Percentiles rank a stretch among this genome's conserved stretches.
Evolutionary conservation across 2,329 filamentous ascomycete species (phyloP).

Genomic region (Albophoma yamanashiensis): DNA sequence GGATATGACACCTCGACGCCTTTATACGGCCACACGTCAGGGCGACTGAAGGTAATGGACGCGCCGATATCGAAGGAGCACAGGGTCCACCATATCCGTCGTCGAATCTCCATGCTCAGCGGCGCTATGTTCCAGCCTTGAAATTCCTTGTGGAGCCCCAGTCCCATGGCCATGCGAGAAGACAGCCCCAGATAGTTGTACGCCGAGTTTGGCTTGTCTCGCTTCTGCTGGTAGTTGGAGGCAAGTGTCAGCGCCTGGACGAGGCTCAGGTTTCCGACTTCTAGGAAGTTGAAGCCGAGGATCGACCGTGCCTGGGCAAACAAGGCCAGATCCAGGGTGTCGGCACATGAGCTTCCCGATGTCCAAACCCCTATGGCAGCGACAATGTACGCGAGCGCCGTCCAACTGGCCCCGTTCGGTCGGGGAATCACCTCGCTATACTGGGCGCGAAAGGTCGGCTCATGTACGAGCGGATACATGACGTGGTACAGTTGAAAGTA

Average conservation of each 20-base stretch:
- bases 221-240: slow-evolving; percentile 39
- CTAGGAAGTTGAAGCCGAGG: slow-evolving; percentile 30
- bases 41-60: slow-evolving; percentile 35
- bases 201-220: slow-evolving; percentile 38
- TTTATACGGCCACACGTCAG: slow-evolving; percentile 26
- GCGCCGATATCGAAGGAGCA: slow-evolving; percentile 36
- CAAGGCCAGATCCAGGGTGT: slow-evolving; percentile 14
- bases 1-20: slow-evolving; percentile 31
- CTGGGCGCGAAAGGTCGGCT: slow-evolving; percentile 30
- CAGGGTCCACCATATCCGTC: slow-evolving; percentile 26
- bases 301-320: slow-evolving; percentile 19
- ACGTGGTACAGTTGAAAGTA: slow-evolving; percentile 34
- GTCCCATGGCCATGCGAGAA: slow-evolving; percentile 35
- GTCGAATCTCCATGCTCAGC: slow-evolving; percentile 22
- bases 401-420: slow-evolving; percentile 19
- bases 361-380: slow-evolving; percentile 26
- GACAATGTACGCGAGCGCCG: slow-evolving; percentile 20
- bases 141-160: slow-evolving; percentile 38
- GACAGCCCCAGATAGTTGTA: slow-evolving; percentile 42
- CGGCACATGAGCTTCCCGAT: slow-evolving; percentile 9
- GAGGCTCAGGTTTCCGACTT: slow-evolving; percentile 31
- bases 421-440: slow-evolving; percentile 21
- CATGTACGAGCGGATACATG: slow-evolving; percentile 35
- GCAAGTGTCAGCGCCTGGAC: slow-evolving; percentile 33
- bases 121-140: slow-evolving; percentile 19